These are phyloP conservation scores for Croton laevigatus DNA, from an alignment of 441 rosid species.

Conservation along the genomic window DNA sequence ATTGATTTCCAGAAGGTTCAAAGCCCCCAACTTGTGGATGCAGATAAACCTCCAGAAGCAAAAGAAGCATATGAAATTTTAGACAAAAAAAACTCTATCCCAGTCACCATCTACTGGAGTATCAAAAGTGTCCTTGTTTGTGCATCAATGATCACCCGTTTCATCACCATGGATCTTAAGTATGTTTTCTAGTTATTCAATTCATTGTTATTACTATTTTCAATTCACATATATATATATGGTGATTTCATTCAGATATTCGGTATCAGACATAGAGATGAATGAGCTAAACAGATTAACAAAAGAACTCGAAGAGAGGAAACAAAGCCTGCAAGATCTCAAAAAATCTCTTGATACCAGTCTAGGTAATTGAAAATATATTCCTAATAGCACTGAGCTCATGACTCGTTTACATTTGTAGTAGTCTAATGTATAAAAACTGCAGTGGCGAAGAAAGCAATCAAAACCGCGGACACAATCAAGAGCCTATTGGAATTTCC, in stretches of 20 bases:
- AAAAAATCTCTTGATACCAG: background rate
- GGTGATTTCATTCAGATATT: slow-evolving; percentile 5
- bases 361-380: too few relatives aligned
- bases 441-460: slow-evolving; percentile 42
- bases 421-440: slow-evolving; percentile 17
- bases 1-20: slow-evolving; percentile 40
- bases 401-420: too few relatives aligned
- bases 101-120: slow-evolving; percentile 60
- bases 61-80: too few relatives aligned
- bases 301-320: too few relatives aligned
- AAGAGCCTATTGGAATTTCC: slow-evolving; percentile 38
- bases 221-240: too few relatives aligned
- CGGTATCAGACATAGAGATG: slow-evolving; percentile 15
- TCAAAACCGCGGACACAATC: slow-evolving; percentile 36
- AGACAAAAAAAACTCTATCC: slow-evolving; percentile 39
- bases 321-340: background rate
- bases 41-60: too few relatives aligned
- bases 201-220: background rate
- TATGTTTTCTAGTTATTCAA: slow-evolving; percentile 18
- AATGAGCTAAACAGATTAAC: too few relatives aligned
- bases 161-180: slow-evolving; percentile 53
- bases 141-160: slow-evolving; percentile 48
- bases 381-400: too few relatives aligned
- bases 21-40: slow-evolving; percentile 27
- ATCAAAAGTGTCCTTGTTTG: slow-evolving; percentile 55